phyloP scores from a whole-genome alignment of 2,329 filamentous ascomycete genomes.

The Penicillium digitatum region DNA sequence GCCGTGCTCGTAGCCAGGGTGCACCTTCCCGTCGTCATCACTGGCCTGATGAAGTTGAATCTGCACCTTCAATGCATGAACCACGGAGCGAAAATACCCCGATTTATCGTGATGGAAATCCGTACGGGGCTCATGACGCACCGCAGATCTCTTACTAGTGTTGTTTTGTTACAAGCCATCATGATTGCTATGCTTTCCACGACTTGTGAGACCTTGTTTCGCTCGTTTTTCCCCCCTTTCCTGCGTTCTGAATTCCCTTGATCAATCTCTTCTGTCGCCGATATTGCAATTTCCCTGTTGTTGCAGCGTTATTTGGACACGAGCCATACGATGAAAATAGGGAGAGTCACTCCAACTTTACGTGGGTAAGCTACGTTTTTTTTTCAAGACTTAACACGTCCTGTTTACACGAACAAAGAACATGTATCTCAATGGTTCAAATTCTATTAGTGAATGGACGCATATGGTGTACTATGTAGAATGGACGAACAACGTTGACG shows the following conservation, averaged over 20 bases:
- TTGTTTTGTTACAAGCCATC: not conserved
- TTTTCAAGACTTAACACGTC: not conserved
- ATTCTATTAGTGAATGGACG: not conserved
- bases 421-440: not conserved
- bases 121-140: constrained; percentile 12
- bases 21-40: constrained; percentile 9
- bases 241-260: not conserved
- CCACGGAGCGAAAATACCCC: not conserved
- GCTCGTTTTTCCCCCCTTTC: not conserved
- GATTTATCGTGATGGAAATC: constrained; percentile 16
- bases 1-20: constrained; percentile 25
- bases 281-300: not conserved
- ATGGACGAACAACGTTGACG: no score
- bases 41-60: constrained; percentile 34
- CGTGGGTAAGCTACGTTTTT: not conserved
- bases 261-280: not conserved
- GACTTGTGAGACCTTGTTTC: constrained; percentile 9
- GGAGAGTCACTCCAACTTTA: not conserved
- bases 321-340: not conserved
- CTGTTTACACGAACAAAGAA: not conserved
- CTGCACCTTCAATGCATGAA: constrained; percentile 6
- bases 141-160: constrained; percentile 20
- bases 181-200: not conserved
- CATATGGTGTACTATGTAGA: not conserved
- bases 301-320: not conserved